Percentiles rank a stretch among this genome's conserved stretches.
Conservation (phyloP, 1,284 basidiomycete genomes). For the Salmacisia buchloeana region DNA sequence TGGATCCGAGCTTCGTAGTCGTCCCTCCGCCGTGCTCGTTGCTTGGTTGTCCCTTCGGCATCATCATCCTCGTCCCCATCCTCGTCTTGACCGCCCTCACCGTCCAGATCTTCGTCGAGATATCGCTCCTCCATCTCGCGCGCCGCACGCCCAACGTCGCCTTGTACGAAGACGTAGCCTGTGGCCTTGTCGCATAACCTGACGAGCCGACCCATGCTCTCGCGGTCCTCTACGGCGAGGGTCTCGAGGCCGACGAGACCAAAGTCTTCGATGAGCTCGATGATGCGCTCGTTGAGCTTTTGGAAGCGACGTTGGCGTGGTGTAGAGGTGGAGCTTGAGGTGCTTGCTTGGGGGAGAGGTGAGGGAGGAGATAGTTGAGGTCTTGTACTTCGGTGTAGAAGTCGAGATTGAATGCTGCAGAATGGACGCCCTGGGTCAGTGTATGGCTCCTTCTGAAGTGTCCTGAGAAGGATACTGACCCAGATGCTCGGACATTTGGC, state of each 20-base stretch:
- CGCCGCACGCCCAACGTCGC: not conserved
- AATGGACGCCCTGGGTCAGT: conserved; percentile 6
- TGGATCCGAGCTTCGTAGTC: conserved; percentile 9
- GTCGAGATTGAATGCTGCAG: conserved; percentile 85
- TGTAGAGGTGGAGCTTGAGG: conserved; percentile 55
- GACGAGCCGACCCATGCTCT: conserved; percentile 42
- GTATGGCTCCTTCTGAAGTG: not conserved
- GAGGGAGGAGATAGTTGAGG: conserved; percentile 76
- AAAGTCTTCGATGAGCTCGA: conserved; percentile 87
- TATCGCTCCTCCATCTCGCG: not conserved
- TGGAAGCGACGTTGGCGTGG: conserved; percentile 53
- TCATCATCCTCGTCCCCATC: conserved; percentile 14
- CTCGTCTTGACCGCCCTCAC: not conserved
- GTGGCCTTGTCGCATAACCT: conserved; percentile 44
- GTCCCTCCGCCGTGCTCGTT: too few species aligned
- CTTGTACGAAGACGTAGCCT: conserved; percentile 38
- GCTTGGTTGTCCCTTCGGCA: too few species aligned
- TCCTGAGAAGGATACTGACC: not conserved
- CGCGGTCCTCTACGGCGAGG: conserved; percentile 59
- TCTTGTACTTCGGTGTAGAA: conserved; percentile 99
- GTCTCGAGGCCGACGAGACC: conserved; percentile 95
- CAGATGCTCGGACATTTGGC: conserved; percentile 40
- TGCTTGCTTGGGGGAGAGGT: conserved; percentile 61
- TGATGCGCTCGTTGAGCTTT: conserved; percentile 81
- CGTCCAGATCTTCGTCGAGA: not conserved